Evolutionary conservation across 345 rosid genomes (phyloP).

Genomic region (Rhodomyrtus tomentosa): DNA sequence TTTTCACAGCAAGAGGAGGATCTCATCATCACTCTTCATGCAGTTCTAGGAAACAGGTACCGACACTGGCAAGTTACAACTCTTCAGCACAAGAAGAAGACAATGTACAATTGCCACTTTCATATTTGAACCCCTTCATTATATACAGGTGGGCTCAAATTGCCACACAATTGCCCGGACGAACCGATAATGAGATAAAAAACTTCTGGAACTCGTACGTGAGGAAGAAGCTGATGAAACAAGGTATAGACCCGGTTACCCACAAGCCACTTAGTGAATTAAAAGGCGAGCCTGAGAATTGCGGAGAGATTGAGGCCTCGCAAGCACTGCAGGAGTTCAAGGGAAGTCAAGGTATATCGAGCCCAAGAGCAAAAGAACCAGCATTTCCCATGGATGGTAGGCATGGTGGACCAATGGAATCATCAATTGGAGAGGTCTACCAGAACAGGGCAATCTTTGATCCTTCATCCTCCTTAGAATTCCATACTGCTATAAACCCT

Average conservation of each 20-base stretch:
- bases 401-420: constrained; percentile 8
- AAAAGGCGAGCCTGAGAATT: neutral
- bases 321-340: constrained; percentile 1
- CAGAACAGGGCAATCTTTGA: constrained; percentile 14
- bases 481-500: constrained; percentile 7
- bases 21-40: constrained; percentile 47
- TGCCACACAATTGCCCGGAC: constrained; percentile 50
- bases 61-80: neutral
- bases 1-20: constrained; percentile 55
- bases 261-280: constrained; percentile 17
- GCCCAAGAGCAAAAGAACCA: constrained; percentile 16
- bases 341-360: neutral
- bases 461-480: constrained; percentile 24
- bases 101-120: neutral
- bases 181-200: constrained; percentile 64
- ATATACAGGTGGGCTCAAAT: constrained; percentile 58
- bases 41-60: constrained; percentile 55
- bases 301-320: constrained; percentile 7
- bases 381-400: constrained; percentile 12
- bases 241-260: constrained; percentile 55
- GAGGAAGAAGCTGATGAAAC: constrained; percentile 61
- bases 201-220: constrained; percentile 57
- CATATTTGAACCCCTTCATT: neutral
- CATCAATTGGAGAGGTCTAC: constrained; percentile 9
- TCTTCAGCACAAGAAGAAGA: neutral